Evolutionary conservation across 148 eudicot species (phyloP).

Genomic region (Rhododendron griersonianum): DNA sequence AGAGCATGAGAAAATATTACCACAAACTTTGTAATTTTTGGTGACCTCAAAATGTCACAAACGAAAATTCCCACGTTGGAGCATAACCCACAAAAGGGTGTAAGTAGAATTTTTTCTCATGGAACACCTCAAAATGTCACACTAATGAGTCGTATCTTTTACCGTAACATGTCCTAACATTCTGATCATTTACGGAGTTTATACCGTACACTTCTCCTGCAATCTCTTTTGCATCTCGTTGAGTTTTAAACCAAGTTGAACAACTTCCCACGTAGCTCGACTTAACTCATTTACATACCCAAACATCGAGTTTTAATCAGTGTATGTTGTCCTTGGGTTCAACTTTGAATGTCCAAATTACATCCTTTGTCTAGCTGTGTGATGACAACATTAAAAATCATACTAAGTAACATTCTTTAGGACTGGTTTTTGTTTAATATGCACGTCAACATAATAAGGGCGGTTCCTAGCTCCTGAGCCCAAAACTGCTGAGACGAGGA

Average conservation of each 20-base stretch:
- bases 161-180: background rate
- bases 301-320: background rate
- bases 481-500: background rate
- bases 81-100: no score
- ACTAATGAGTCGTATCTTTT: no score
- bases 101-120: no score
- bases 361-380: background rate
- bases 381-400: no score
- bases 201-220: background rate
- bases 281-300: background rate
- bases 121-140: no score
- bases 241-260: background rate
- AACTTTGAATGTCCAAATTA: background rate
- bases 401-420: background rate
- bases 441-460: background rate
- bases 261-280: background rate
- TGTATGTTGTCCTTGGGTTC: background rate
- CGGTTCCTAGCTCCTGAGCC: background rate
- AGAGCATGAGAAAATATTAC: background rate
- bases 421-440: background rate
- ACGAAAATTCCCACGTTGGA: no score
- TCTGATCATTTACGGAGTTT: background rate
- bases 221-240: background rate
- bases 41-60: background rate
- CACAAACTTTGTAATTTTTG: background rate